Conservation (phyloP, 2,329 filamentous ascomycete genomes). For the Furcasterigmium furcatum region DNA sequence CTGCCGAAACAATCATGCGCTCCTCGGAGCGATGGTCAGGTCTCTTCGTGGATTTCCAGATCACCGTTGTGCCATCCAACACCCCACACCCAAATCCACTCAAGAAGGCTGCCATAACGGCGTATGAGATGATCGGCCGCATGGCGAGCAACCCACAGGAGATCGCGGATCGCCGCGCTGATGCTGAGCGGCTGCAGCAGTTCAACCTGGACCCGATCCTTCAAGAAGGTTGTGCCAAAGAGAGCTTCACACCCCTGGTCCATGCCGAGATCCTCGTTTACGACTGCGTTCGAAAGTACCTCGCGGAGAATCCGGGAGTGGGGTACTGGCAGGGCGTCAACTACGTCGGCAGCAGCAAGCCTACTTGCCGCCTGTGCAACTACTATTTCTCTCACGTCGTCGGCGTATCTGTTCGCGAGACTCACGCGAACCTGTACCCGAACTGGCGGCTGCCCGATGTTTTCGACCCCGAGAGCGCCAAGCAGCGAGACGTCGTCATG, state of each 20-base stretch:
- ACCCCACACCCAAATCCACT: conserved; percentile 11
- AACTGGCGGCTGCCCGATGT: conserved; percentile 34
- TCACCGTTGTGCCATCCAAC: conserved; percentile 22
- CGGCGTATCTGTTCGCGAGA: conserved; percentile 13
- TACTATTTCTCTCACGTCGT: conserved; percentile 29
- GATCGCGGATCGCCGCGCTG: conserved; percentile 4
- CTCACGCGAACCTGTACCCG: conserved; percentile 33
- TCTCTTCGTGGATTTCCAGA: conserved; percentile 24
- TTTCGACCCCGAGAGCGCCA: not conserved
- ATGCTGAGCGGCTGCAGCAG: conserved; percentile 16
- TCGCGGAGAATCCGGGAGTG: not conserved
- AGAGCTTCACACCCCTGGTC: conserved; percentile 21
- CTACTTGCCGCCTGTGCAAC: conserved; percentile 32
- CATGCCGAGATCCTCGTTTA: conserved; percentile 31
- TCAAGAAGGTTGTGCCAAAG: conserved; percentile 5
- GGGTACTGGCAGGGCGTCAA: conserved; percentile 25
- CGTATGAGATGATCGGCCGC: conserved; percentile 16
- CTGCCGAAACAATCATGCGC: conserved; percentile 12
- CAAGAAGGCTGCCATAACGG: conserved; percentile 7
- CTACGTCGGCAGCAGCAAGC: conserved; percentile 39
- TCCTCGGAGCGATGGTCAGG: conserved; percentile 18
- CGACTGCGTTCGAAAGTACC: conserved; percentile 4
- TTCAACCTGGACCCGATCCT: conserved; percentile 20
- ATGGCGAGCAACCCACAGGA: conserved; percentile 9
- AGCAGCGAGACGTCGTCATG: not conserved